Evolutionary conservation across 1,139 yeast species (phyloP), one percentile per base, ranked within the genome.

Genomic region (Meyerozyma elateridarum): DNA sequence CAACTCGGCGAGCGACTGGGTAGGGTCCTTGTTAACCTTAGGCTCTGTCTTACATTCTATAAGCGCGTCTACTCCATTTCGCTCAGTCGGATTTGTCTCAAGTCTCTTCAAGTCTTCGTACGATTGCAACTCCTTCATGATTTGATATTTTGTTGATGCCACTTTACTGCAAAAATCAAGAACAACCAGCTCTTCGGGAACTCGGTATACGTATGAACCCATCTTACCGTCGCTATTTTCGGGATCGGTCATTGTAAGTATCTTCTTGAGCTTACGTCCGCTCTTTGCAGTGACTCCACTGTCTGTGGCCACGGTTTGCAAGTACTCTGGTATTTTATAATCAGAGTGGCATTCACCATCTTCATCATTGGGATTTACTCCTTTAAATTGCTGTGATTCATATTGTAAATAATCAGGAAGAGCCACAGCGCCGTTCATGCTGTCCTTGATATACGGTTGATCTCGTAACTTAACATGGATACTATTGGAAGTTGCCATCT

Each of bases 141-240:
- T 42, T 3, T 41, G 39, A 7, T 51, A 35, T 11, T 51, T 44
- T 8, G 39, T 34, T 20, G 49, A 45, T 16, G 63, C 69, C 1
- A 60, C 57, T 25, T 60, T 66, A 30, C 76, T 76, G 22, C 85
- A 54, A 50, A 91, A 91, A 52, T 89, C 95, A 20, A 88, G 57
- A 30, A 83, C 59, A 4, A 91, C 68, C 47, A 87, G 82, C 30
- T 70, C 69, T 44, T 87, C 95, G 0, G 88, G 85, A 2, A 88
- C 48, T 36, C 83, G 61, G 52, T 79, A 82, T 1, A 83, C 66
- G 32, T 75, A 66, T 20, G 75, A 69, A 20, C 40, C 45, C 5
- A 46, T 29, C n/a, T 43, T 44, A 14, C 42, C 36, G 14, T 48
- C 50, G 27, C 71, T 66, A 15, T 39, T 44, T 22, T 42, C 47